Evolutionary conservation across 1,139 yeast genomes (phyloP), one percentile per base, ranked within the genome.

Genomic region (Sugiyamaella neomexicana): DNA sequence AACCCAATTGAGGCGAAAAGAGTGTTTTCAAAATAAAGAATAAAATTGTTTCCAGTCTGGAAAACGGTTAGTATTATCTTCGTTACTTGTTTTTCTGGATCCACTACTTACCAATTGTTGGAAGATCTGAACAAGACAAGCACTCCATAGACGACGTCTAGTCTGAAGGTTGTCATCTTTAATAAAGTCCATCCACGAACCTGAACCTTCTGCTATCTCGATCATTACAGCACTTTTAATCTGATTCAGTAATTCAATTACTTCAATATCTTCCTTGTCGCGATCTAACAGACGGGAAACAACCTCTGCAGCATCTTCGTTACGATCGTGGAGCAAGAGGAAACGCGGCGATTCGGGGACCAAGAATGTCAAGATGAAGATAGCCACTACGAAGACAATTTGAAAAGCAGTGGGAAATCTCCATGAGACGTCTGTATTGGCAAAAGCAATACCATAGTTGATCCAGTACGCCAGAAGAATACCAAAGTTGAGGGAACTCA

Each of bases 401-500:
- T 64, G 68, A 46, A 65, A 62, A 9, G 65, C 66, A 32, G 63
- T 57, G 1, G 83, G 83, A 59, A 80, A 70, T 64, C 82, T 73
- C 83, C 83, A 80, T 25, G 84, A 80, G 34, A 67, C 51, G 12
- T 42, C 50, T 9, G 52, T 29, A 16, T 50, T 82, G 78, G 61
- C 59, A 41, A 59, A 63, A 49, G 53, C 61, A 23, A 49, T 27
- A 78, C 55, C 88, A 75, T 65, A 80, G 80, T 34, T 86, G 75
- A 60, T 81, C 89, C 90, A 86, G 70, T 86, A 85, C 9, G 90
- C 86, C 63, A 83, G 71, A 62, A 81, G 77, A 46, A 88, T 83
- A 62, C 91, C 90, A 54, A 83, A 72, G 46, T 87, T 87, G 58
- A 84, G 80, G 53, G 83, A 80, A 16, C 86, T 80, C 62, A 88